Percentiles rank a stretch among this genome's conserved stretches.
phyloP scores from a whole-genome alignment of 1,284 basidiomycete genomes.

The Chiua sp. region DNA sequence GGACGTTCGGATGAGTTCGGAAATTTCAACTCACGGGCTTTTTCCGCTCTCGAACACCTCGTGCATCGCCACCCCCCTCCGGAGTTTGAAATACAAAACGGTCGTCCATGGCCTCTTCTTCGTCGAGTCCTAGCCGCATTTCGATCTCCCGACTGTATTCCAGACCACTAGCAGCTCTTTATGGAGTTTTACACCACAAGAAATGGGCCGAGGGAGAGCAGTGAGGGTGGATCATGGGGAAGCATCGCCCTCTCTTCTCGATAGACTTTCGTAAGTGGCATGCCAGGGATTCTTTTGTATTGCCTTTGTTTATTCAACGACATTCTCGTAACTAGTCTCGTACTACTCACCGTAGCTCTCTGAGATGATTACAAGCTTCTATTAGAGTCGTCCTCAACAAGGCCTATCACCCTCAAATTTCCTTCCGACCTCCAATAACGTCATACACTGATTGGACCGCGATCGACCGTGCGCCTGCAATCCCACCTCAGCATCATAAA shows the following conservation, averaged over 20 bases:
- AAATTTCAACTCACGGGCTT: too few species aligned
- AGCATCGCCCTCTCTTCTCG: conserved; percentile 51
- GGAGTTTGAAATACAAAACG: conserved; percentile 7
- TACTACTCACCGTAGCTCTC: conserved; percentile 13
- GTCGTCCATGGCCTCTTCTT: conserved; percentile 41
- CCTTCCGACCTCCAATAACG: conserved; percentile 15
- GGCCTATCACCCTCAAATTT: conserved; percentile 24
- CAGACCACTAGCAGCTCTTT: conserved; percentile 24
- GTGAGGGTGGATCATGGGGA: conserved; percentile 16
- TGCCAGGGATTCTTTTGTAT: not conserved
- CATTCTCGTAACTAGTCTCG: not conserved
- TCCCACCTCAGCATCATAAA: conserved; percentile 25
- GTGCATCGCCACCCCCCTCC: conserved; percentile 67
- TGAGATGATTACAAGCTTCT: conserved; percentile 5
- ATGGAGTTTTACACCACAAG: conserved; percentile 26
- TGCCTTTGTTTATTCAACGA: not conserved
- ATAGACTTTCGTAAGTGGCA: conserved; percentile 56
- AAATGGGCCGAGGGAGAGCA: conserved; percentile 22
- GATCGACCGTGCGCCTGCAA: conserved; percentile 12
- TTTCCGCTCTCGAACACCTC: conserved; percentile 4
- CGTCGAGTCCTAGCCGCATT: conserved; percentile 45
- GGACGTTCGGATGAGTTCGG: too few species aligned
- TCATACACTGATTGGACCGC: conserved; percentile 25
- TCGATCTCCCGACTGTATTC: conserved; percentile 26
- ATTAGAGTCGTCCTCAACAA: conserved; percentile 14